Base-by-base conservation (phyloP, 768 basidiomycete genomes). In the Russula abietina region DNA sequence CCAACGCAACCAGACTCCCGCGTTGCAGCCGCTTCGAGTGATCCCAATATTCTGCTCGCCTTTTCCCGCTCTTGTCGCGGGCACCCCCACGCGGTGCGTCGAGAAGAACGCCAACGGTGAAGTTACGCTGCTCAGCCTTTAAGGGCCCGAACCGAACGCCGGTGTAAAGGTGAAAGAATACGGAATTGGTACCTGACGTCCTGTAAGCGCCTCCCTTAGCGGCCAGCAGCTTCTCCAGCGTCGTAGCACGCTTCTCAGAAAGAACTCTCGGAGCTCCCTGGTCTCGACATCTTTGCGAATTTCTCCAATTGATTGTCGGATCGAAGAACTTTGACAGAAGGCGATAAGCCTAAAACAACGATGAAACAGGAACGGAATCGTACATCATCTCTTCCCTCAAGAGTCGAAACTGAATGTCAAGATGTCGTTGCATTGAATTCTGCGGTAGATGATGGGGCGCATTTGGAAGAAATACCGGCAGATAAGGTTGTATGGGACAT, bases 391-490 rank as follows among this genome's bases (percentile, higher is more conserved):
- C 89, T 65, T 90, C 89, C 41, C 89, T 77, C 41, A 91, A 73
- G 0, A 91, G 77, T 39, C 89, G 82, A 71, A 88, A 91, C 66
- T 91, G 88, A 4, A 86, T 80, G 60, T 92, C 90, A 12, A 90
- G 73, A 24, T 86, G 74, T 10, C 84, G 76, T 59, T 87, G 79
- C 81, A 91, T 88, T 24, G 82, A 83, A 17, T 78, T 78, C 3
- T 72, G 64, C 0, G 81, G 81, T 14, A 79, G 77, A 59, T 80
- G 86, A 68, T 89, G 88, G 0, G 87, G 88, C 0, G 86, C 88
- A 2, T 74, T 77, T 22, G 75, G 78, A 1, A 86, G 70, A 66
- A 81, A 85, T 0, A 79, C 82, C 0, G 90, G 90, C 0, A 91
- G 72, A 69, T 81, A 89, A 0, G 87, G 83, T 3, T 74, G 69